Percentiles rank a stretch among this genome's conserved stretches.
Evolutionary conservation across 169 alveolate species (phyloP).

Genomic region (Eimeria sp.): DNA sequence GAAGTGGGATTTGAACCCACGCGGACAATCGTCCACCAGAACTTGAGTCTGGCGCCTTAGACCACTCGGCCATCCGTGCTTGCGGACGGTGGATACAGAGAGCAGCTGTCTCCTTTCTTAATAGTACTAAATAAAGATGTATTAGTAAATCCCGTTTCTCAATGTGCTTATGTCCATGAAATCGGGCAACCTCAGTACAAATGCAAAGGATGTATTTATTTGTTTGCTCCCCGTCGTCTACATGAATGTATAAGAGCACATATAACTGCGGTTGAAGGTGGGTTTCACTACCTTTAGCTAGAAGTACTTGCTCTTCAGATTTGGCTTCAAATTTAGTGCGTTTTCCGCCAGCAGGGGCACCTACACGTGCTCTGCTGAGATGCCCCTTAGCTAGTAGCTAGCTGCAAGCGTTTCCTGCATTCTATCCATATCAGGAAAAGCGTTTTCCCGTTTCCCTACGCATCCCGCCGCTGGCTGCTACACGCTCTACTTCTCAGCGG

Average conservation of each 20-base stretch:
- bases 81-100: no score
- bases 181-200: no score
- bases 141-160: no score
- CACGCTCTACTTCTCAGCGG: neutral
- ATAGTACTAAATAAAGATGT: no score
- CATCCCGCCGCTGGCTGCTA: neutral
- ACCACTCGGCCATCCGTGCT: conserved; percentile 95
- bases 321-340: neutral
- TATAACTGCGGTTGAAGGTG: no score
- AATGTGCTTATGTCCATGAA: no score
- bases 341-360: neutral
- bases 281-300: neutral
- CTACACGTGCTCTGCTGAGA: neutral
- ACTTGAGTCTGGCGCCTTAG: conserved; percentile 89
- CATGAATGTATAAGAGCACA: neutral
- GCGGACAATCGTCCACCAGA: conserved; percentile 95
- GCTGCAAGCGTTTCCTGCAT: neutral
- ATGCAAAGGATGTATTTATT: no score
- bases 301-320: neutral
- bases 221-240: neutral
- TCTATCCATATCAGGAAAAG: neutral
- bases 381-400: neutral
- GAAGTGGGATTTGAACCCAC: no score
- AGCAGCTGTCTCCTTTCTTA: no score
- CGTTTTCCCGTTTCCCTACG: neutral